Evolutionary conservation across 1,284 basidiomycete species (phyloP).

Genomic region (Ustilago nuda): DNA sequence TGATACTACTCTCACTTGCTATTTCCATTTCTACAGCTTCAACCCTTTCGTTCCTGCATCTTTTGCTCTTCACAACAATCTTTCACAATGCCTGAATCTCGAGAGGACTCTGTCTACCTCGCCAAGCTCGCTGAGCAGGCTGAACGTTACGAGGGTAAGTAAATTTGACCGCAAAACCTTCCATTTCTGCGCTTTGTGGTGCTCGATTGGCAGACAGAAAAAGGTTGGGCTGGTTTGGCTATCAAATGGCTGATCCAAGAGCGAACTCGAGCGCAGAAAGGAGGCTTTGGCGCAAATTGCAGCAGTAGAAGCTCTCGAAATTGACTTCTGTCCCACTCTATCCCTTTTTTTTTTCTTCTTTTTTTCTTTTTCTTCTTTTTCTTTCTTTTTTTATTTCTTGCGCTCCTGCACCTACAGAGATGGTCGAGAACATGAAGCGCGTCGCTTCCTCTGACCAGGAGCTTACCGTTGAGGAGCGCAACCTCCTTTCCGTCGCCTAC

Average conservation of each 20-base stretch:
- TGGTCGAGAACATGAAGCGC: conserved; percentile 70
- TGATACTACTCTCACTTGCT: no score
- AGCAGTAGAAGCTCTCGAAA: not conserved
- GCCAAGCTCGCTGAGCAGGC: conserved; percentile 70
- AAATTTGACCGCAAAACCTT: not conserved
- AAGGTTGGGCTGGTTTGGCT: not conserved
- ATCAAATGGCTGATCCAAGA: not conserved
- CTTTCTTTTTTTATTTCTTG: not conserved
- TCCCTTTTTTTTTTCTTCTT: not conserved
- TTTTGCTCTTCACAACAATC: conserved; percentile 23
- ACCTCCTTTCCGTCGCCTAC: conserved; percentile 98
- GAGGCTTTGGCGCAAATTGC: not conserved
- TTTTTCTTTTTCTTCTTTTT: not conserved
- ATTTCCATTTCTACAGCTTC: not conserved
- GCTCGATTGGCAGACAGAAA: not conserved
- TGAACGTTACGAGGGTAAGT: conserved; percentile 69
- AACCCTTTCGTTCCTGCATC: conserved; percentile 34
- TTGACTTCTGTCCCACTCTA: conserved; percentile 7
- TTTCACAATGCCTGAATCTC: conserved; percentile 64
- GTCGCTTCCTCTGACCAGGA: conserved; percentile 72
- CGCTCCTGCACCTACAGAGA: conserved; percentile 49
- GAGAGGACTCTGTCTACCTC: conserved; percentile 69
- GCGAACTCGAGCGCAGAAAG: not conserved
- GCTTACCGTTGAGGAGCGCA: conserved; percentile 98
- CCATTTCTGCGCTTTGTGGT: not conserved